Evolutionary conservation across 2,329 filamentous ascomycete species (phyloP).

Genomic region (Ascochyta viciae-villosae): DNA sequence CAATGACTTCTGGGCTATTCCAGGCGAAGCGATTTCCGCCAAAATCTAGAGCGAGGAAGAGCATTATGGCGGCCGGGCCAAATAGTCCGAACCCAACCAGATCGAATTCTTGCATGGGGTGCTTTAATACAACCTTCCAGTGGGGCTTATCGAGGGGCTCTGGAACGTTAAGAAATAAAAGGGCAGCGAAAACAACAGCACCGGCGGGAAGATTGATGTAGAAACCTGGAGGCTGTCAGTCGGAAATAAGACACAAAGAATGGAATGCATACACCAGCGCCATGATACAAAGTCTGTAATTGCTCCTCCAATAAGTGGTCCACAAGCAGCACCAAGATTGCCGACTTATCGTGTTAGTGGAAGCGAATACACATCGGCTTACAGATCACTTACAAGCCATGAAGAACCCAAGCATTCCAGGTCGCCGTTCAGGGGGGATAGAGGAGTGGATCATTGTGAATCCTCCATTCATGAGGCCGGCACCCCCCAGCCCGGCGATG

Average conservation of each 20-base stretch:
- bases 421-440: conserved; percentile 51
- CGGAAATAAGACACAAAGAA: conserved; percentile 3
- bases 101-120: conserved; percentile 58
- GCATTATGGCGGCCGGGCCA: conserved; percentile 54
- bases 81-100: conserved; percentile 58
- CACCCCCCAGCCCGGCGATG: conserved; percentile 22
- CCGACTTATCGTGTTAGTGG: conserved; percentile 43
- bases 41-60: conserved; percentile 59
- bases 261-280: conserved; percentile 52
- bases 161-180: conserved; percentile 54
- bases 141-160: conserved; percentile 56
- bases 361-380: conserved; percentile 51
- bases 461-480: conserved; percentile 47
- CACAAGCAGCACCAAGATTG: conserved; percentile 49
- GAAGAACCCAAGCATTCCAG: conserved; percentile 53
- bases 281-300: conserved; percentile 54
- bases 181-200: conserved; percentile 48
- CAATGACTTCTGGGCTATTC: conserved; percentile 59
- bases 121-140: conserved; percentile 48
- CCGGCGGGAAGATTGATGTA: conserved; percentile 50
- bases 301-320: conserved; percentile 58
- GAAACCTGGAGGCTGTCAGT: conserved; percentile 23
- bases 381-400: conserved; percentile 53
- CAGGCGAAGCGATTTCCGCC: conserved; percentile 58
- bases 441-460: conserved; percentile 50